Base-by-base conservation (phyloP, 768 basidiomycete genomes). In the Artomyces pyxidatus region DNA sequence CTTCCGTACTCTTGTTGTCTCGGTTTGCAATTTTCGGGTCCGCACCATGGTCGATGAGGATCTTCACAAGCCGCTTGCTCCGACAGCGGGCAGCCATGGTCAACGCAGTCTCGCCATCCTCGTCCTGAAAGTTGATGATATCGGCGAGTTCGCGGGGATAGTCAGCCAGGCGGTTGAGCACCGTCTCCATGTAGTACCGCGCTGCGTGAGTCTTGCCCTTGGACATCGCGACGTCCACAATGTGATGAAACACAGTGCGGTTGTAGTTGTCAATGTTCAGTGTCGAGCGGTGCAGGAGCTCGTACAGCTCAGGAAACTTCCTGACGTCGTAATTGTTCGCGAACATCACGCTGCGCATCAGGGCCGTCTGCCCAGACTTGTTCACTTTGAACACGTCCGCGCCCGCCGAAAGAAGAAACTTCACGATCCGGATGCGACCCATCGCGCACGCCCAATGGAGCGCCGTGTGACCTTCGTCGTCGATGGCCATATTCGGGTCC, bases 341-440 rank as follows among this genome's bases (percentile, higher is more conserved):
- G 65, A 98, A 99, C 95, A 98, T 98, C 59, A 99, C 96, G 60
- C 85, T 86, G 14, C 96, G 89, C 96, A 99, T 99, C 37, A 99
- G 71, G 1, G 95, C 87, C 12, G 96, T 98, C 66, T 98, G 96
- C 3, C 96, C 96, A 10, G 91, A 81, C 61, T 87, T 89, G 71
- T 98, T 99, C 55, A 94, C 92, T 57, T 88, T 85, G 74, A 95
- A 99, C 55, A 96, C 91, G 63, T 97, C 93, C 12, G 95, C 95
- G 17, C 94, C 93, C 3, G 94, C 88, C 0, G 90, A 86, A 37
- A 99, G 74, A 23, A 99, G 76, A 7, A 97, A 74, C 63, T 97
- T 97, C 59, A 98, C 92, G 53, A 98, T 86, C 28, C 95, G 83
- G 48, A 97, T 83, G 37, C 96, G 86, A 26, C 96, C 96, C 95